Percentiles rank a stretch among this genome's conserved stretches.
Evolutionary conservation across 140 eudicot genomes (phyloP).

Genomic region (Cichorium intybus): DNA sequence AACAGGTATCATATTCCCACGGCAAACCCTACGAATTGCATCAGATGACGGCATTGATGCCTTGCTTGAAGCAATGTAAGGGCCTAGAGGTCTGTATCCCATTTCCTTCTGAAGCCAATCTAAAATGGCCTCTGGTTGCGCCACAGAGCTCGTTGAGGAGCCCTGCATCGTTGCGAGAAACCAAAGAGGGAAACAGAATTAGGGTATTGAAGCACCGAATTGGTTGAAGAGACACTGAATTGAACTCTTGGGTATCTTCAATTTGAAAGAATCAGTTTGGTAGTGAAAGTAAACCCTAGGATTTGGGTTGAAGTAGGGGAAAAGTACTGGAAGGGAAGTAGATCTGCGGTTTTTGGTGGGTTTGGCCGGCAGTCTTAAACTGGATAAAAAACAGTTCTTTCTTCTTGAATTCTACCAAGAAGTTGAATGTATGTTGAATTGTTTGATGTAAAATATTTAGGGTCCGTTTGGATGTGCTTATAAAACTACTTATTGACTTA

Average conservation of each 20-base stretch:
- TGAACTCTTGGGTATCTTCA: background rate
- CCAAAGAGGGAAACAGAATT: background rate
- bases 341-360: constrained; percentile 36
- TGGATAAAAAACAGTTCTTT: background rate
- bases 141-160: constrained; percentile 46
- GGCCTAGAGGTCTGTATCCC: constrained; percentile 84
- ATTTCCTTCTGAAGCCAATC: constrained; percentile 91
- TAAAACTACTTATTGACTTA: too few relatives aligned
- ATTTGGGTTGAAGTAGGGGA: constrained; percentile 12
- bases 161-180: constrained; percentile 41
- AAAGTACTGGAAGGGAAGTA: background rate
- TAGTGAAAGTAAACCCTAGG: constrained; percentile 22
- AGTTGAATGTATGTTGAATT: background rate
- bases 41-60: constrained; percentile 66
- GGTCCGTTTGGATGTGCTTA: too few relatives aligned
- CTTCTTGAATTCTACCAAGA: background rate
- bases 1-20: constrained; percentile 93
- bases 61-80: constrained; percentile 57
- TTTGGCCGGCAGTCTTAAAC: constrained; percentile 36
- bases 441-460: too few relatives aligned
- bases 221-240: background rate
- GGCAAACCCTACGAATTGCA: constrained; percentile 68
- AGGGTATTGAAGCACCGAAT: background rate
- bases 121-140: constrained; percentile 76
- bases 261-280: constrained; percentile 11